Evolutionary conservation across 495 filamentous ascomycete genomes (phyloP).

Genomic region (Xylaria palmicola): DNA sequence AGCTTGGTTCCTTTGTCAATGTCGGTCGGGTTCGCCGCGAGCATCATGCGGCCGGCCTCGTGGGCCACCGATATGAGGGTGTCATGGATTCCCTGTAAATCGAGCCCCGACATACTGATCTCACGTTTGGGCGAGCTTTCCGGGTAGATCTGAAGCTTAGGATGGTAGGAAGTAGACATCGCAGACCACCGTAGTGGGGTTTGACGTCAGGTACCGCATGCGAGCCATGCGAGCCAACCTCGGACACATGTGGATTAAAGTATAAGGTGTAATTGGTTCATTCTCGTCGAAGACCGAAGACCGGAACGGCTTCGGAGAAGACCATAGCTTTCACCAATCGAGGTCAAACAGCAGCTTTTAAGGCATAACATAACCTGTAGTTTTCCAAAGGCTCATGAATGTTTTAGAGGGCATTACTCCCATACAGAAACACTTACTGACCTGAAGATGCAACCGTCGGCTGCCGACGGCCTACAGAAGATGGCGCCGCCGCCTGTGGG

Average conservation of each 20-base stretch:
- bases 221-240: background rate
- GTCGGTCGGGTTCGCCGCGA: constrained; percentile 66
- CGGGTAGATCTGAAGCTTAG: background rate
- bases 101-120: constrained; percentile 45
- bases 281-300: background rate
- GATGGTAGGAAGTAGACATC: background rate
- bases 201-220: background rate
- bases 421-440: no score
- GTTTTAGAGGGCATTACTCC: no score
- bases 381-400: no score
- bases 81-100: constrained; percentile 81
- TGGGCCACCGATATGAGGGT: constrained; percentile 70
- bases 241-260: background rate
- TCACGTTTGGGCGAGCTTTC: background rate
- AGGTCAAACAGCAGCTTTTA: no score
- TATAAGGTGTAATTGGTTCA: background rate
- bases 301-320: background rate
- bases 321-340: no score
- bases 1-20: constrained; percentile 70
- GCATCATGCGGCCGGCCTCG: constrained; percentile 80
- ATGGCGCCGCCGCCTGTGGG: constrained; percentile 19
- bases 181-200: background rate
- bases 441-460: constrained; percentile 2
- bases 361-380: no score
- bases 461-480: constrained; percentile 4